Evolutionary conservation across 768 basidiomycete genomes (phyloP), one percentile per base, ranked within the genome.

Genomic region (Boletus subcaerulescens): DNA sequence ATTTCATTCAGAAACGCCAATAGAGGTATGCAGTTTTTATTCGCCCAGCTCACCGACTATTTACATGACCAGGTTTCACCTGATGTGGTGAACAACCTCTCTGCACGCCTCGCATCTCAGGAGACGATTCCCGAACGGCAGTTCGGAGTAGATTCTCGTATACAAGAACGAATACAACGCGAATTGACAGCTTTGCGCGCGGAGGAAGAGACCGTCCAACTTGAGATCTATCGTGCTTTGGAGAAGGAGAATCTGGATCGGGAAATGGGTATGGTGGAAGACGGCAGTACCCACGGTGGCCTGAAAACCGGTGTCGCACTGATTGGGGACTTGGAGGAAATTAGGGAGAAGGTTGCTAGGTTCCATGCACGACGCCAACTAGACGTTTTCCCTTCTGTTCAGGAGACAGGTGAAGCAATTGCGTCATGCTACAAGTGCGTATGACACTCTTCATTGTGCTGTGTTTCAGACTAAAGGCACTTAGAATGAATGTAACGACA

Each of bases 171-270:
- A 40, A 93, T 95, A 56, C 78, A 84, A 41, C 76, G 75, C 39
- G 91, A 92, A 68, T 74, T 92, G 17, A 70, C 77, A 29, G 80
- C 79, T 39, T 75, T 94, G 59, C 84, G 81, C 32, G 73, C 77
- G 29, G 84, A 91, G 64, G 91, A 92, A 68, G 82, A 83, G 55
- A 68, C 74, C 35, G 85, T 95, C 12, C 82, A 80, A 41, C 73
- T 76, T 45, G 82, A 91, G 73, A 92, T 95, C 33, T 87, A 90
- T 63, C 74, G 68, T 32, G 90, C 89, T 2, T 76, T 95, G 45
- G 89, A 94, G 76, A 87, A 85, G 74, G 92, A 94, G 75, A 95
- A 94, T 71, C 70, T 94, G 48, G 89, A 93, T 69, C 79, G 80
- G 53, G 91, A 93, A 72, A 78, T 76, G 60, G 69, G 71, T 26